Base-by-base conservation (phyloP, 73 alveolate species). In the Urostyla sp. region DNA sequence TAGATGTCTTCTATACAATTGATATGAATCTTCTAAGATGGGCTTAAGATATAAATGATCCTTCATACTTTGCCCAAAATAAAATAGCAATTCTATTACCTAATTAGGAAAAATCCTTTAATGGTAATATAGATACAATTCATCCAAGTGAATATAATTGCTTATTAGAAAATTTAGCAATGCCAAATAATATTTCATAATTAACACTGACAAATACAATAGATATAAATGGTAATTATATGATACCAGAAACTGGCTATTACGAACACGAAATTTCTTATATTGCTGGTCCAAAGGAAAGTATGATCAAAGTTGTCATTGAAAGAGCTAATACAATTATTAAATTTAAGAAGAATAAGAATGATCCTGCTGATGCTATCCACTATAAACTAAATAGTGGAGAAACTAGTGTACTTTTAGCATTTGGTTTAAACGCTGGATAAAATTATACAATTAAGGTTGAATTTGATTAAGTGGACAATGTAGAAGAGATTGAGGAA, bases 391-490 rank as follows among this genome's bases (percentile, higher is more conserved):
- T 34, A 2, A 44, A 37, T 28, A 16, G 23, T 24, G 80, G 80
- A 28, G 44, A 66, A 20, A n/a, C 23, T 13, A 4, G 20, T 11
- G 43, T 66, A 24, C 31, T 66, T 15, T 1, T 45, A 11, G 60
- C 27, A 43, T 21, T 7, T 31, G 46, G 43, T 4, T 40, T 66
- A 28, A 18, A 44, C 13, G n/a, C 5, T 27, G 66, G 28, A 18
- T 32, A 66, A 45, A 28, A 40, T 2, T 66, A 66, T 24, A 3
- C 13, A 2, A 13, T 66, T 4, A 48, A n/a, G 16, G 5, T 6
- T 36, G 80, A 43, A 43, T 66, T 66, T 32, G 46, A 8, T 7
- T 20, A 66, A 28, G 80, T 40, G 18, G 4, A 44, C 56, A 59
- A 60, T 45, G 8, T 21, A 10, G 15, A 60, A 55, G 72, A 55